Conservation (phyloP, 1,284 basidiomycete species). For the Rhizoctonia solani region DNA sequence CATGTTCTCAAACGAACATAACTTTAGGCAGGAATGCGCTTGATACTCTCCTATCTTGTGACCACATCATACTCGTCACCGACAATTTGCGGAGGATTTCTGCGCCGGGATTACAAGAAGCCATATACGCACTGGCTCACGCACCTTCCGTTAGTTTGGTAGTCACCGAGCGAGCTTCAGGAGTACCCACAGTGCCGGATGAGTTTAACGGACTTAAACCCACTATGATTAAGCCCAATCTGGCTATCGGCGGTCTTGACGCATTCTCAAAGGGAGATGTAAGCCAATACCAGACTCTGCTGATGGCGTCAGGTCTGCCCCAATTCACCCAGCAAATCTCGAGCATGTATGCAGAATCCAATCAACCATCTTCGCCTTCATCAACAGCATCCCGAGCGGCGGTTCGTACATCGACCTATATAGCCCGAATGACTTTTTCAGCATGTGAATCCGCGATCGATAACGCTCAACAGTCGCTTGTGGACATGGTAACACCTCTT, state of each 20-base stretch:
- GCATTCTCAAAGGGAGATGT: constrained; percentile 14
- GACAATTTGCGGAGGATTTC: constrained; percentile 16
- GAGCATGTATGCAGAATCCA: background rate
- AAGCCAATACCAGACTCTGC: constrained; percentile 16
- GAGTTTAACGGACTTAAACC: background rate
- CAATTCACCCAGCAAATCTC: constrained; percentile 25
- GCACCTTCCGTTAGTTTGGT: constrained; percentile 14
- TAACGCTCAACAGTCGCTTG: background rate
- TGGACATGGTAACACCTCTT: background rate
- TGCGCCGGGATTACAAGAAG: constrained; percentile 11
- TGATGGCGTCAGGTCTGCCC: constrained; percentile 25
- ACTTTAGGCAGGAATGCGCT: background rate
- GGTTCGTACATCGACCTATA: constrained; percentile 14
- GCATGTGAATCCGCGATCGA: constrained; percentile 19
- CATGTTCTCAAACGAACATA: background rate
- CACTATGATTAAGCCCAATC: constrained; percentile 1
- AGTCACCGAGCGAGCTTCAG: constrained; percentile 25
- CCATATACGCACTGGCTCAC: background rate
- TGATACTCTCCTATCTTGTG: constrained; percentile 23
- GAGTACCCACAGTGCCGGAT: background rate
- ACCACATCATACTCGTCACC: constrained; percentile 26
- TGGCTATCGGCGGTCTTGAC: constrained; percentile 7
- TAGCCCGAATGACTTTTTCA: constrained; percentile 6
- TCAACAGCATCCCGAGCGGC: constrained; percentile 2
- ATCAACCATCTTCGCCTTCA: constrained; percentile 11